A percentile compares a stretch with the other conserved stretches of the same genome.
Conservation (phyloP, 768 basidiomycete genomes). For the Tricholoma hemisulphureum region DNA sequence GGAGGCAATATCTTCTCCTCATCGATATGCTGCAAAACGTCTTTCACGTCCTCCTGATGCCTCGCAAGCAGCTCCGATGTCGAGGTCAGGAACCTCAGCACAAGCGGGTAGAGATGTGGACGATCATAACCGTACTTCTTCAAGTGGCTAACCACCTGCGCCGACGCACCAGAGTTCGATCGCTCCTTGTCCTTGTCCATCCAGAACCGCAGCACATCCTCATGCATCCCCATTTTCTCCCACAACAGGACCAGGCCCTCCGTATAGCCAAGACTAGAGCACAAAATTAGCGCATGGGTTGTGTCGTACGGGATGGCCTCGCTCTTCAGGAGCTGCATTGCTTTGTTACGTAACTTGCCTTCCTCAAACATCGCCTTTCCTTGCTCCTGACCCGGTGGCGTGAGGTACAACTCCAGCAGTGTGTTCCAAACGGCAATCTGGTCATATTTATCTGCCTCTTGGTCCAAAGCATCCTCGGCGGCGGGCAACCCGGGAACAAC, state of each 20-base stretch:
- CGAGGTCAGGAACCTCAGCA: constrained; percentile 86
- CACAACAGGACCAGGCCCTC: constrained; percentile 85
- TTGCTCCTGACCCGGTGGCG: constrained; percentile 38
- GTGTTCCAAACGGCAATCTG: constrained; percentile 95
- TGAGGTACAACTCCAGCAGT: constrained; percentile 87
- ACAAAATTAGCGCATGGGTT: constrained; percentile 92
- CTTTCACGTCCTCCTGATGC: constrained; percentile 69
- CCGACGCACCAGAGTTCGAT: constrained; percentile 35
- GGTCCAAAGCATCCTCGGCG: constrained; percentile 33
- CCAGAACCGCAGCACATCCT: constrained; percentile 91
- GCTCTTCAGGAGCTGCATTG: constrained; percentile 66
- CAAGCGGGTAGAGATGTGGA: constrained; percentile 81
- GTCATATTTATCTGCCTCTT: constrained; percentile 52
- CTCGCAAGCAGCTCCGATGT: constrained; percentile 67
- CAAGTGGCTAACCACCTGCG: constrained; percentile 70
- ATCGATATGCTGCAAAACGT: constrained; percentile 76
- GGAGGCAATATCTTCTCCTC: constrained; percentile 83
- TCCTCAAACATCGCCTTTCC: constrained; percentile 30
- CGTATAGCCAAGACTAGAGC: constrained; percentile 80
- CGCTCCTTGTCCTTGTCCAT: constrained; percentile 67
- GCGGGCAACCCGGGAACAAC: constrained; percentile 12
- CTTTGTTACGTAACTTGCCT: constrained; percentile 54
- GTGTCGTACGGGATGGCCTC: constrained; percentile 72
- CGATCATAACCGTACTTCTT: constrained; percentile 67
- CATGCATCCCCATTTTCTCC: constrained; percentile 95